Percentiles rank a stretch among this genome's conserved stretches.
phyloP scores from a whole-genome alignment of 352 stramenopile species.

The Phytopythium kandeliae region DNA sequence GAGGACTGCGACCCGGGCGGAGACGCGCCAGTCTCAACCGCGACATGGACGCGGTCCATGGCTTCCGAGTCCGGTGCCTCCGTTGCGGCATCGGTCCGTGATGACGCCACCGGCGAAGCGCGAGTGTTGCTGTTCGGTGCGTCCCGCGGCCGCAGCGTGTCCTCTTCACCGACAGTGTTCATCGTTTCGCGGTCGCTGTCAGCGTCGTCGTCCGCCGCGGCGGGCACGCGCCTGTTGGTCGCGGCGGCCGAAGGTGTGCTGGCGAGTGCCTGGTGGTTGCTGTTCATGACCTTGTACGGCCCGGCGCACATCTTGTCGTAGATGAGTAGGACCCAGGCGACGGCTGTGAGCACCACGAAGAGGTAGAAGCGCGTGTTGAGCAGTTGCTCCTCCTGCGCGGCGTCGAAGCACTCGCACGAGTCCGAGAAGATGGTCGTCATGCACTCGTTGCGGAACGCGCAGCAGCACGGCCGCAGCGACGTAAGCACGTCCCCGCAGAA shows the following conservation, averaged over 20 bases:
- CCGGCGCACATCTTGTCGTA: conserved; percentile 75
- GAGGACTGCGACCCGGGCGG: not conserved
- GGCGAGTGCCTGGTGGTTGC: conserved; percentile 57
- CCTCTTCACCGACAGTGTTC: not conserved
- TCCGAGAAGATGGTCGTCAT: conserved; percentile 72
- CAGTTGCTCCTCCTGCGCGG: conserved; percentile 46
- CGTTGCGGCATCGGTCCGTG: not conserved
- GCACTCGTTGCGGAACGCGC: conserved; percentile 65
- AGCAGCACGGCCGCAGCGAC: conserved; percentile 72
- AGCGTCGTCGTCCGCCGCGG: conserved; percentile 27
- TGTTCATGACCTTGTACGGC: conserved; percentile 79
- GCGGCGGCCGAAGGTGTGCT: conserved; percentile 36
- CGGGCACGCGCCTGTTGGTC: conserved; percentile 15
- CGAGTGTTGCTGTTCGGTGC: not conserved
- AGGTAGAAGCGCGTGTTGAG: conserved; percentile 68
- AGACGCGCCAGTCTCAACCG: not conserved
- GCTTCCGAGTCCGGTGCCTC: not conserved
- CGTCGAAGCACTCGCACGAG: conserved; percentile 63
- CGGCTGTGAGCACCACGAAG: conserved; percentile 52
- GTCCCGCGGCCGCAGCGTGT: conserved; percentile 1
- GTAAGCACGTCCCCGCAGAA: conserved; percentile 64
- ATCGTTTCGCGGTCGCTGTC: conserved; percentile 3
- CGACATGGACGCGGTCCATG: conserved; percentile 5
- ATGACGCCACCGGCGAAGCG: not conserved
- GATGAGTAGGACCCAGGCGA: conserved; percentile 52